Evolutionary conservation across 202 grass and related monocot genomes (phyloP).

Genomic region (Setaria viridis): DNA sequence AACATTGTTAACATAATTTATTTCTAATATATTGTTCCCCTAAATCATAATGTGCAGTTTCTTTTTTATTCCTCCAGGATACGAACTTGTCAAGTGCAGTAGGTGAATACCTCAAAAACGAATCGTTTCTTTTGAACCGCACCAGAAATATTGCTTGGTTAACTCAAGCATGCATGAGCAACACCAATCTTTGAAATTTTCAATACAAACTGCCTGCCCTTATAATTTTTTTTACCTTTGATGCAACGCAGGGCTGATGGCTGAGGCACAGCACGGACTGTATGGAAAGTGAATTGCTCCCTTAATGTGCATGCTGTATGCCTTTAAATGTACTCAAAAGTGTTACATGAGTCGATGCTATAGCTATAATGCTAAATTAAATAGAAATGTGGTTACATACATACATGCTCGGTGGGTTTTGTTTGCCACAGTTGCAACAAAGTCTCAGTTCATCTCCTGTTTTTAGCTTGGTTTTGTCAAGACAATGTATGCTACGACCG

Average conservation of each 20-base stretch:
- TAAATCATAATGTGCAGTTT: background rate
- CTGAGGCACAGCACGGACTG: background rate
- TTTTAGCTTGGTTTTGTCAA: background rate
- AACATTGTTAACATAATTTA: background rate
- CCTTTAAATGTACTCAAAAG: background rate
- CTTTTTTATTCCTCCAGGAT: background rate
- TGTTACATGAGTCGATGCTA: background rate
- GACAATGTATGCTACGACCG: too few species aligned
- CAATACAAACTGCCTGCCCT: background rate
- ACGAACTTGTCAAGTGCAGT: background rate
- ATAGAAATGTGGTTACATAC: conserved; percentile 28
- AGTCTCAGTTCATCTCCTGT: background rate
- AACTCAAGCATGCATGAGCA: background rate
- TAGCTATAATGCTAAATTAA: conserved; percentile 15
- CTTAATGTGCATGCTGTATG: background rate
- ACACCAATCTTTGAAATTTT: background rate
- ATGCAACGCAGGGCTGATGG: conserved; percentile 12
- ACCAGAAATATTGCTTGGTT: background rate
- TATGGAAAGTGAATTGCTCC: background rate
- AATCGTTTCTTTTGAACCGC: background rate
- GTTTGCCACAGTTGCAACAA: too few species aligned
- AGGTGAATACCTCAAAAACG: background rate
- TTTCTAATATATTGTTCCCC: background rate
- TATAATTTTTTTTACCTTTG: background rate
- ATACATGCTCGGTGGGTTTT: background rate